Evolutionary conservation across 352 stramenopile genomes (phyloP), one percentile per base, ranked within the genome.

Genomic region (Phytopythium aichiense): DNA sequence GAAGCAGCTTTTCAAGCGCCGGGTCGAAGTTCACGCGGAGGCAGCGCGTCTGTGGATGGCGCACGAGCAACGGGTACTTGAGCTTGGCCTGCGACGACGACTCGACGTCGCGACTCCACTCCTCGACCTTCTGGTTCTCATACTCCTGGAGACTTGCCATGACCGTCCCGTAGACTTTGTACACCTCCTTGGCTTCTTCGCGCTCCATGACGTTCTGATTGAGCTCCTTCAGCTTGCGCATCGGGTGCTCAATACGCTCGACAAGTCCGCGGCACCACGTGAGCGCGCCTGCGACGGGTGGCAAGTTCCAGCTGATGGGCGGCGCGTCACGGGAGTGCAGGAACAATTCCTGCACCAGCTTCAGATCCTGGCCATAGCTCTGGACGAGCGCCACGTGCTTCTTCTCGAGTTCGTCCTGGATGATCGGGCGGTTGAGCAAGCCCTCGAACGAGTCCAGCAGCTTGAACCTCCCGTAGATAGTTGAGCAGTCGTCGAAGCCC

Each of bases 11-110:
- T 56, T 99, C 95, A 8, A 99, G 80, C 25, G 94, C 94, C 15
- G 97, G 91, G 56, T 99, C 97, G 60, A 99, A 99, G 72, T 99
- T 99, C 3, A 99, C 97, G 15, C 87, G 79, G 2, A 99, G 73
- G 31, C 96, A 92, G 7, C 87, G 79, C 31, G 89, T 98, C 45
- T 97, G 89, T 18, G 88, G 72, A 52, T 96, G 81, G 18, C 95
- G 91, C 28, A 95, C 73, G 22, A 99, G 69, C 33, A 99, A 72
- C 20, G 95, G 92, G 38, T 98, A 88, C 67, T 98, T 97, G 38
- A 99, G 89, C 68, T 99, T 99, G 2, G 87, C 80, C 57, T 98
- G 85, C 3, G 94, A 98, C 48, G 92, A 98, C 2, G 85, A 78
- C 64, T 99, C 96, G 4, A 99, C 92, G 56, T 99, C 95, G 25